These are phyloP conservation scores for Licmophora abbreviata DNA, from an alignment of 108 stramenopile genomes.

Conservation along the genomic window DNA sequence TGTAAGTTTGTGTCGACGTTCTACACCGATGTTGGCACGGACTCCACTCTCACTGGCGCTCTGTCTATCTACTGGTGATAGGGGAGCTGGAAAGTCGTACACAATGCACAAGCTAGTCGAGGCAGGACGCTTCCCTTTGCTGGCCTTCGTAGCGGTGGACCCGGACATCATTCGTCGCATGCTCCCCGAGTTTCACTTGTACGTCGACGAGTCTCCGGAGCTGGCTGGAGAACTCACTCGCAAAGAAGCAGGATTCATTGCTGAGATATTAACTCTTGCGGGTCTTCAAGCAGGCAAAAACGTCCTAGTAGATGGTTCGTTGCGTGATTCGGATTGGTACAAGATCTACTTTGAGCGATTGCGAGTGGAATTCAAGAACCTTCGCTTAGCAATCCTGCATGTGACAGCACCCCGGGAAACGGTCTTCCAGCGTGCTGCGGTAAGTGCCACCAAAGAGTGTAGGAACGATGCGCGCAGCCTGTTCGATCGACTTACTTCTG, in stretches of 20 bases:
- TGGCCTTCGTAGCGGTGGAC: slow-evolving; percentile 79
- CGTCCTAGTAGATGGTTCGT: slow-evolving; percentile 78
- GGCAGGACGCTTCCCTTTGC: slow-evolving; percentile 63
- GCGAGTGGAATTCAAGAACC: slow-evolving; percentile 54
- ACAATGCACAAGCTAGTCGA: slow-evolving; percentile 60
- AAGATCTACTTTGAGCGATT: slow-evolving; percentile 51
- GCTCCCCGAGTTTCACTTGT: slow-evolving; percentile 72
- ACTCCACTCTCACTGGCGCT: slow-evolving; percentile 23
- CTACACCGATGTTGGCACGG: background rate
- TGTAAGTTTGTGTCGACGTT: no score
- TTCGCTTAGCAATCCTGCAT: slow-evolving; percentile 75
- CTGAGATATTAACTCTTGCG: slow-evolving; percentile 71
- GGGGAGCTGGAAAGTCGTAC: slow-evolving; percentile 72
- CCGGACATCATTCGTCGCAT: slow-evolving; percentile 73
- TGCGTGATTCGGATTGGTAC: slow-evolving; percentile 79
- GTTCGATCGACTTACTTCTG: background rate
- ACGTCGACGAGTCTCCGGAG: slow-evolving; percentile 49
- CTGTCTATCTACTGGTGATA: no score
- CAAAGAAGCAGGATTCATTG: slow-evolving; percentile 76
- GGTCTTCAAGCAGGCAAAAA: slow-evolving; percentile 68
- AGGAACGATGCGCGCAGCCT: background rate
- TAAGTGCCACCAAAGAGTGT: slow-evolving; percentile 17
- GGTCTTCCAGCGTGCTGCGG: slow-evolving; percentile 65
- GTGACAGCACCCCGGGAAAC: slow-evolving; percentile 64
- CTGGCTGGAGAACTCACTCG: slow-evolving; percentile 66